A percentile compares a stretch with the other conserved stretches of the same genome.
These are phyloP conservation scores for Akanthomyces dipterigenus DNA, from an alignment of 2,329 filamentous ascomycete species.

Conservation along the genomic window DNA sequence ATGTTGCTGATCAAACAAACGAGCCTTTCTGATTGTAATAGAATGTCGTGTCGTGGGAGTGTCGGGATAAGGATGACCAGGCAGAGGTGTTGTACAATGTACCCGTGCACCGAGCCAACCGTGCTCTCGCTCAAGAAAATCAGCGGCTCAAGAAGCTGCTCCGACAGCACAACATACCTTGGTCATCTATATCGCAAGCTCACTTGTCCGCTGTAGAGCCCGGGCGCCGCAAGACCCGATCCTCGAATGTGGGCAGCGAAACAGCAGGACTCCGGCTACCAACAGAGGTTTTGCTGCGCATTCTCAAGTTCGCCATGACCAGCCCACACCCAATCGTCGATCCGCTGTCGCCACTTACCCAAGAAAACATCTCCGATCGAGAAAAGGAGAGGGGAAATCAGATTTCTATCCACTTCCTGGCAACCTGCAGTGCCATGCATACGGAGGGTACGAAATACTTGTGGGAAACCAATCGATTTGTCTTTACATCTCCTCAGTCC, in stretches of 20 bases:
- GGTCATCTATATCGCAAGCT: conserved; percentile 34
- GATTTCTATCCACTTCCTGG: conserved; percentile 47
- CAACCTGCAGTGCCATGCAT: conserved; percentile 43
- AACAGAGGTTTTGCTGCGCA: conserved; percentile 44
- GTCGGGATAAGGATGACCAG: conserved; percentile 45
- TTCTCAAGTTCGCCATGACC: conserved; percentile 45
- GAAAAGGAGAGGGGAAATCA: conserved; percentile 40
- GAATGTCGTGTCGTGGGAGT: conserved; percentile 39
- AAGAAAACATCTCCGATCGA: conserved; percentile 35
- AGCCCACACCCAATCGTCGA: conserved; percentile 46
- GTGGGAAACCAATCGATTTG: conserved; percentile 46
- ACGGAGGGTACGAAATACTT: conserved; percentile 43
- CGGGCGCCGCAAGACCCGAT: conserved; percentile 26
- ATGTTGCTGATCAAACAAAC: neutral
- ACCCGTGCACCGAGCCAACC: conserved; percentile 41
- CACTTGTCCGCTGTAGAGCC: conserved; percentile 27
- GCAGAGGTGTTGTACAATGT: conserved; percentile 41
- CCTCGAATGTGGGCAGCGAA: conserved; percentile 23
- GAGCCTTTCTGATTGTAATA: neutral
- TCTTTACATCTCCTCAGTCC: conserved; percentile 46
- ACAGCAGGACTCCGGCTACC: conserved; percentile 38
- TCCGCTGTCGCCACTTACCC: conserved; percentile 39
- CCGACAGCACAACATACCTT: conserved; percentile 45
- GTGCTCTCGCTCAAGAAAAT: conserved; percentile 42
- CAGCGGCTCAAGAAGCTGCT: conserved; percentile 43